phyloP scores from a whole-genome alignment of 2,329 filamentous ascomycete genomes.

The Trichophyton verrucosum region DNA sequence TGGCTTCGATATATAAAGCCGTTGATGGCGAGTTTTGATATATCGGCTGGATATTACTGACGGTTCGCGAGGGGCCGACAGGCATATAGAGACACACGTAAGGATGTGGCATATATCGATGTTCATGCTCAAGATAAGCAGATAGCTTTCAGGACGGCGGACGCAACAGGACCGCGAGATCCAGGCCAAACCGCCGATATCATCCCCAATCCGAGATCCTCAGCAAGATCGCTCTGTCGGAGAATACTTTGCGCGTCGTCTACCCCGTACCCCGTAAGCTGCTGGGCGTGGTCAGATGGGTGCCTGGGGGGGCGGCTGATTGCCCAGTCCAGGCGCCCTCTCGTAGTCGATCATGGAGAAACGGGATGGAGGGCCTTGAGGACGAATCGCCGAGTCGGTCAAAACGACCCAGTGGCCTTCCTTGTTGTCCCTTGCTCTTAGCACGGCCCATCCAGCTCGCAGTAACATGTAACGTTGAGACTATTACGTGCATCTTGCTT shows the following conservation, averaged over 20 bases:
- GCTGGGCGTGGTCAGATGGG: neutral
- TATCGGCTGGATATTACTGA: no score
- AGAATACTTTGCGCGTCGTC: neutral
- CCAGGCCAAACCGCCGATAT: neutral
- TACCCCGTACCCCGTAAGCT: neutral
- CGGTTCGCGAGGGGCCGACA: neutral
- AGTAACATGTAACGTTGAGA: neutral
- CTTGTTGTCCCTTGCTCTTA: neutral
- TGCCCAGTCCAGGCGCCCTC: neutral
- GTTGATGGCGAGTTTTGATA: no score
- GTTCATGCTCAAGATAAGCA: neutral
- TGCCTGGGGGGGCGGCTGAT: neutral
- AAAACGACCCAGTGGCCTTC: neutral
- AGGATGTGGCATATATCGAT: neutral
- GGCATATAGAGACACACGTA: neutral
- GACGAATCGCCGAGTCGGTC: neutral
- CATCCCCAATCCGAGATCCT: neutral
- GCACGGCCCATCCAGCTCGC: neutral
- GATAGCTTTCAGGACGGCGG: neutral
- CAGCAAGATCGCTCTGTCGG: neutral
- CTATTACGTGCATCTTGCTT: neutral
- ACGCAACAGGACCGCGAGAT: neutral
- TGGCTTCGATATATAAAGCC: no score
- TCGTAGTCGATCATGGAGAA: neutral
- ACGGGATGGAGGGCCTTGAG: neutral